Percentiles rank a stretch among this genome's conserved stretches.
phyloP scores from a whole-genome alignment of 2,329 filamentous ascomycete genomes.

The Trichoderma aggressivum region DNA sequence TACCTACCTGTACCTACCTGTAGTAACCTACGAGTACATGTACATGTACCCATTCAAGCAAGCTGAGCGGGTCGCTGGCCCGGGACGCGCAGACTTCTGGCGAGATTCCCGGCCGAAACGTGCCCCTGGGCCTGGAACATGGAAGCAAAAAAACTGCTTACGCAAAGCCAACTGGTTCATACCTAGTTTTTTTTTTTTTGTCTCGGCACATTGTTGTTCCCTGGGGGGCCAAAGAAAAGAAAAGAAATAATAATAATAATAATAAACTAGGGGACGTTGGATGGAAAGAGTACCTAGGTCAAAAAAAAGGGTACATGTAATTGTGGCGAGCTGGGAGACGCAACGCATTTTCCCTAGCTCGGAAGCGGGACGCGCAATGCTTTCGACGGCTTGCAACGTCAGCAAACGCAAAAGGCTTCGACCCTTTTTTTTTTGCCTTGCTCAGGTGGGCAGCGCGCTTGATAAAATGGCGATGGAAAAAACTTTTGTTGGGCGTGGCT shows the following conservation, averaged over 20 bases:
- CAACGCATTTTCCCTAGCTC: conserved; percentile 25
- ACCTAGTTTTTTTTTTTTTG: too few relatives aligned
- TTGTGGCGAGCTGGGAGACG: conserved; percentile 16
- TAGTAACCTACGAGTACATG: too few relatives aligned
- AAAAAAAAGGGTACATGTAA: background rate
- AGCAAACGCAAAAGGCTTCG: conserved; percentile 23
- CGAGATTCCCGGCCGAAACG: background rate
- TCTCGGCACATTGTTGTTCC: conserved; percentile 2
- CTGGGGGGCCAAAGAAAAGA: background rate
- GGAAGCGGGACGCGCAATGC: conserved; percentile 34
- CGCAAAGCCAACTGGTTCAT: background rate
- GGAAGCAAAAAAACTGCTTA: background rate
- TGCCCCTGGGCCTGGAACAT: background rate
- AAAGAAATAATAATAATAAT: too few relatives aligned
- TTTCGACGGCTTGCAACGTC: conserved; percentile 30
- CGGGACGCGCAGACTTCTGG: conserved; percentile 1
- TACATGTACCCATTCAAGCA: background rate
- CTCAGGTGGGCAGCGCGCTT: background rate
- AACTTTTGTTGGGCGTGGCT: background rate
- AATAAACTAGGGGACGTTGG: background rate
- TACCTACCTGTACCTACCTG: too few relatives aligned
- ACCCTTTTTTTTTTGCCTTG: conserved; percentile 12
- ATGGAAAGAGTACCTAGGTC: background rate
- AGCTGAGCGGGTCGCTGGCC: background rate
- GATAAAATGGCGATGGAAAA: background rate